Evolutionary conservation across 2,329 filamentous ascomycete genomes (phyloP).

Genomic region (Metarhizium album): DNA sequence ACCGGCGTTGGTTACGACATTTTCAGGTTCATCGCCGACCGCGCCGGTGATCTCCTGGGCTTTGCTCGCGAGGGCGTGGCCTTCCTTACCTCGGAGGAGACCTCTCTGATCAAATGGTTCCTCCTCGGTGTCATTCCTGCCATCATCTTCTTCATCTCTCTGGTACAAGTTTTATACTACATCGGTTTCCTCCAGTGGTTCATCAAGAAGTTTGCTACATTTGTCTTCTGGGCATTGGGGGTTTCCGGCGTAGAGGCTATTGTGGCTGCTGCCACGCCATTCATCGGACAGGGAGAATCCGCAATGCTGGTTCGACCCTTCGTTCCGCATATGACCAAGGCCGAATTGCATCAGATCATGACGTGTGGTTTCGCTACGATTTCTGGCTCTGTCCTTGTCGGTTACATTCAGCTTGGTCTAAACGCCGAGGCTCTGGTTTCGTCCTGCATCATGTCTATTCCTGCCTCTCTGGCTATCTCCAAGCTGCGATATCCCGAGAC

Average conservation of each 20-base stretch:
- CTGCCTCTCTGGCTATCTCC: constrained; percentile 77
- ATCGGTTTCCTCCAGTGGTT: constrained; percentile 80
- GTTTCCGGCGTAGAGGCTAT: constrained; percentile 91
- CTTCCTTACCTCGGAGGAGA: constrained; percentile 48
- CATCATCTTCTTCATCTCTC: constrained; percentile 90
- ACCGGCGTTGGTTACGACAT: constrained; percentile 77
- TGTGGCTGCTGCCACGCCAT: constrained; percentile 83
- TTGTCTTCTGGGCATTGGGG: constrained; percentile 84
- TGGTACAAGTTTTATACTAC: constrained; percentile 83
- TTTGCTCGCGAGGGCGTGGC: constrained; percentile 63
- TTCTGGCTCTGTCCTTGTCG: constrained; percentile 74
- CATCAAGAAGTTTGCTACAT: constrained; percentile 72
- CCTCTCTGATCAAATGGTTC: constrained; percentile 51
- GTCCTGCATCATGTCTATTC: constrained; percentile 92
- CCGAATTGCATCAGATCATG: constrained; percentile 89
- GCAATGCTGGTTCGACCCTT: constrained; percentile 88
- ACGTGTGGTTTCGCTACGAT: constrained; percentile 89
- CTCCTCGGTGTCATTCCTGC: constrained; percentile 71
- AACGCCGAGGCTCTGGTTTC: constrained; percentile 80
- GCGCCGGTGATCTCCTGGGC: constrained; percentile 63
- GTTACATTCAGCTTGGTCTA: constrained; percentile 74
- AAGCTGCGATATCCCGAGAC: constrained; percentile 85
- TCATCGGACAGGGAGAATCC: constrained; percentile 89
- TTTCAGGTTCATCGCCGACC: constrained; percentile 74
- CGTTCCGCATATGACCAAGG: constrained; percentile 71